Evolutionary conservation across 2,329 filamentous ascomycete genomes (phyloP).

Genomic region (Ciborinia camelliae): DNA sequence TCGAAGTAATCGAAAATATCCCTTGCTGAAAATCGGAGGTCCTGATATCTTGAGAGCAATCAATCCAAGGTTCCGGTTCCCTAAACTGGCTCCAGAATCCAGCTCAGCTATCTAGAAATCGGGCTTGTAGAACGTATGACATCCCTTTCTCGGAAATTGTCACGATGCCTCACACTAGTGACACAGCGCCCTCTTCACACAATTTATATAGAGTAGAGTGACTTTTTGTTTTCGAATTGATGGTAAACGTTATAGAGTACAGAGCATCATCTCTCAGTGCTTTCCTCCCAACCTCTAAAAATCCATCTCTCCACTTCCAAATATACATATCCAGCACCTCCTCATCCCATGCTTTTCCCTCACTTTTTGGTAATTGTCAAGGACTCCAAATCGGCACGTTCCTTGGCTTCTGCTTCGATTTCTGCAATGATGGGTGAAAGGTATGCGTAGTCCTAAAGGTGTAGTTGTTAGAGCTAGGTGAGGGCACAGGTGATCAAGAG

Average conservation of each 20-base stretch:
- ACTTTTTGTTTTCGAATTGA: constrained; percentile 13
- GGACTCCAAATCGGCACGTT: constrained; percentile 66
- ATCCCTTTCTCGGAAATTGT: not conserved
- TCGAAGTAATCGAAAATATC: not conserved
- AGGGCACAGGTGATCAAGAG: not conserved
- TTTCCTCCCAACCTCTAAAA: constrained; percentile 3
- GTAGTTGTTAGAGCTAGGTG: not conserved
- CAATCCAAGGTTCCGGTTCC: not conserved
- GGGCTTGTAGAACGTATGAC: not conserved
- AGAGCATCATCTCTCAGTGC: constrained; percentile 10
- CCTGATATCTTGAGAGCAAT: not conserved
- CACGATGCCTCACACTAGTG: not conserved
- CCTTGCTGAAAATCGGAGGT: not conserved
- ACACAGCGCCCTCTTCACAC: not conserved
- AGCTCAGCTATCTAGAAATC: not conserved
- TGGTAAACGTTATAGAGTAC: constrained; percentile 17
- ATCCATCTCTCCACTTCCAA: not conserved
- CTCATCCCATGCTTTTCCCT: constrained; percentile 10
- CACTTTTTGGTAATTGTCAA: constrained; percentile 51
- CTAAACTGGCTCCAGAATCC: not conserved
- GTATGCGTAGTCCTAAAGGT: constrained; percentile 59
- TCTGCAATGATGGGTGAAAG: constrained; percentile 64
- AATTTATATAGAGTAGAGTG: not conserved
- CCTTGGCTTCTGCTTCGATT: constrained; percentile 63
- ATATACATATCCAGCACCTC: constrained; percentile 15